Percentiles rank a stretch among this genome's conserved stretches.
Evolutionary conservation across 148 eudicot species (phyloP).

Genomic region (Spergularia bocconei): DNA sequence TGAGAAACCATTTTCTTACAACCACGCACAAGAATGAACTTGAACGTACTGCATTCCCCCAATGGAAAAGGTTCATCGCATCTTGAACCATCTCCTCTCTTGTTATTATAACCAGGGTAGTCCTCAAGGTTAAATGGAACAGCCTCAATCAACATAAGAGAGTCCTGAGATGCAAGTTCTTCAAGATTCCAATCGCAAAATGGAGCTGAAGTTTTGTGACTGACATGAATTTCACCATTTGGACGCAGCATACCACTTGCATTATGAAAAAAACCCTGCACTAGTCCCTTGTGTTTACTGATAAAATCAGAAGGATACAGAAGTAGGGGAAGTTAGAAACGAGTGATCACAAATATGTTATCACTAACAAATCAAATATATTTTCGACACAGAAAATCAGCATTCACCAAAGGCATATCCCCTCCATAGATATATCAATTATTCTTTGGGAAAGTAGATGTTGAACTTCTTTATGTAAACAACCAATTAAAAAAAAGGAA

Average conservation of each 20-base stretch:
- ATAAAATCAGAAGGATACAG: background rate
- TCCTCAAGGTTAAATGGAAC: conserved; percentile 40
- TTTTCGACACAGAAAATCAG: no score
- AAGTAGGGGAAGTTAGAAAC: no score
- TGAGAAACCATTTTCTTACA: background rate
- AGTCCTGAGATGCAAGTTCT: conserved; percentile 38
- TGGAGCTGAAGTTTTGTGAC: conserved; percentile 50
- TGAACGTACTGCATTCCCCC: conserved; percentile 53
- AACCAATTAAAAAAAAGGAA: no score
- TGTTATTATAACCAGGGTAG: conserved; percentile 67
- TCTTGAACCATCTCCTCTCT: conserved; percentile 48
- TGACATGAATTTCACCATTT: conserved; percentile 57
- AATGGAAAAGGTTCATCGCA: conserved; percentile 52
- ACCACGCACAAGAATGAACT: conserved; percentile 26
- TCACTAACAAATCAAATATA: no score
- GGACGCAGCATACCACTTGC: conserved; percentile 49
- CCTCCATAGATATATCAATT: no score
- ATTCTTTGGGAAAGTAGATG: no score
- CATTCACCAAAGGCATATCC: no score
- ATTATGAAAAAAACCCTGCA: conserved; percentile 50
- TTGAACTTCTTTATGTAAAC: no score
- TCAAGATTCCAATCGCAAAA: conserved; percentile 48
- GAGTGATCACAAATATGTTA: no score
- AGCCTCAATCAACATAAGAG: conserved; percentile 24
- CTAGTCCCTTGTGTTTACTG: conserved; percentile 46